Base-by-base conservation (phyloP, 345 rosid genomes). In the Gossypium sturtianum region DNA sequence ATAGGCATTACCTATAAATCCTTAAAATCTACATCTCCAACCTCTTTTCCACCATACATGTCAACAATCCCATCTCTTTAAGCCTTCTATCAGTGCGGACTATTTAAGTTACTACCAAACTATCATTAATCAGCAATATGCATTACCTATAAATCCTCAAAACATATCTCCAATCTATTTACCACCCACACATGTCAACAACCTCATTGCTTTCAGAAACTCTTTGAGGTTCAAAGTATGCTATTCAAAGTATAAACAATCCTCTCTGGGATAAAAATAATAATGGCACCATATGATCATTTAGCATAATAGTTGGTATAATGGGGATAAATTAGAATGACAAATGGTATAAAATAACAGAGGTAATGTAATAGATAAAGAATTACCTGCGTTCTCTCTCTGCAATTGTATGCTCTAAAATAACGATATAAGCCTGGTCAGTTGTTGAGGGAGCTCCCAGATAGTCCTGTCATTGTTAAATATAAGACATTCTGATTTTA, bases 331-430 rank as follows among this genome's bases (percentile, higher is more conserved):
- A 34, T 34, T 34, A 34, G 41, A 34, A 34, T 34, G 7, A 34
- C 41, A 34, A 34, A 34, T 34, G 41, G 41, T 6, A 34, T 34
- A 34, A 34, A 34, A 34, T 5, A 34, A 34, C 41, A 34, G 41
- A 34, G 7, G 41, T 34, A 34, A 34, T 5, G 41, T 34, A 34
- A 34, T 34, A 34, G 41, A 34, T 34, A 34, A 34, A 34, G 41
- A 34, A 67, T 80, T 84, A 95, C 99, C 99, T 95, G 83, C 97
- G 98, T 79, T 95, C 99, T 82, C 94, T 95, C 82, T 95, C 99
- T 51, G 98, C 90, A 76, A 88, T 83, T 25, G 99, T 88, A 83
- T 93, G 99, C 74, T 93, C 99, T 78, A 95, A 84, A 77, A 93
- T 84, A 74, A 93, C 90, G 85, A 82, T 69, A 75, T 90, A 95